These are phyloP conservation scores for Allium fistulosum DNA, from an alignment of 106 monocot genomes.

Conservation along the genomic window DNA sequence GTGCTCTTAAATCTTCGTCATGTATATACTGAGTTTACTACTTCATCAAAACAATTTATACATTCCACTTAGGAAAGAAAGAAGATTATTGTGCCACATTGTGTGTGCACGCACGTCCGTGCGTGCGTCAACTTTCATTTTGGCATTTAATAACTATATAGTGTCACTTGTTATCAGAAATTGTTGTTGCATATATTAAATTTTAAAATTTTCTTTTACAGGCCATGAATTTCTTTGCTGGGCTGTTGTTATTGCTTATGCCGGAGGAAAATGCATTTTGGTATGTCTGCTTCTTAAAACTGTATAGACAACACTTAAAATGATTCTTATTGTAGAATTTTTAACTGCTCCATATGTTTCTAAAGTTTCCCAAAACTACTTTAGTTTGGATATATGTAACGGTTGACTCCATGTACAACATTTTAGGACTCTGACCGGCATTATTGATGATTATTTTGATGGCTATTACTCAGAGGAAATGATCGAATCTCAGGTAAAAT, in stretches of 20 bases:
- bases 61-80: too few species aligned
- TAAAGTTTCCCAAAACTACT: background rate
- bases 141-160: too few species aligned
- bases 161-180: background rate
- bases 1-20: too few species aligned
- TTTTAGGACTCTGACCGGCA: conserved; percentile 75
- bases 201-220: conserved; percentile 15
- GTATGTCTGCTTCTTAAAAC: conserved; percentile 26
- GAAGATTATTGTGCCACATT: too few species aligned
- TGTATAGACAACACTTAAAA: too few species aligned
- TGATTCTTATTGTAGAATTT: background rate
- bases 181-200: background rate
- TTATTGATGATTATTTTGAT: conserved; percentile 95
- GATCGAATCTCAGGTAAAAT: conserved; percentile 94
- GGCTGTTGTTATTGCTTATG: conserved; percentile 81
- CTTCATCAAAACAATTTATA: too few species aligned
- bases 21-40: too few species aligned
- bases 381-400: background rate
- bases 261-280: conserved; percentile 99
- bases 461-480: conserved; percentile 97
- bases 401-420: conserved; percentile 1
- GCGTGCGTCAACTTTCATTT: too few species aligned
- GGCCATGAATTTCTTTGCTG: conserved; percentile 99
- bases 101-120: too few species aligned
- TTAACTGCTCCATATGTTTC: background rate